Conservation (phyloP, 495 filamentous ascomycete species). For the Penicillium psychrofluorescens region DNA sequence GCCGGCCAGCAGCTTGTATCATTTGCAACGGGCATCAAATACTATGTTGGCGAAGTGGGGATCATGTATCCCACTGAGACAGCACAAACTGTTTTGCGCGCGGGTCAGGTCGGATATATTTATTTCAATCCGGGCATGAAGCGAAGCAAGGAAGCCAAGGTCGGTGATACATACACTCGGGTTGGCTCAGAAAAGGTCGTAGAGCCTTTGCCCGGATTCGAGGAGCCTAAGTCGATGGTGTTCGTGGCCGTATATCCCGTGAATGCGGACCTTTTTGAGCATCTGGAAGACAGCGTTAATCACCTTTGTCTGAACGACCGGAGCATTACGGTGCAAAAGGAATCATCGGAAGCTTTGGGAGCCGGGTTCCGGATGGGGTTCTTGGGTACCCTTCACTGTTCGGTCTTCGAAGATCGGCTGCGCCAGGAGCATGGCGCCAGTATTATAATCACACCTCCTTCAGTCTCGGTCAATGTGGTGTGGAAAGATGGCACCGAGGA, state of each 20-base stretch:
- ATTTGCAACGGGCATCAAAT: slow-evolving; percentile 79
- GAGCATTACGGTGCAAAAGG: slow-evolving; percentile 88
- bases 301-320: slow-evolving; percentile 92
- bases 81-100: slow-evolving; percentile 68
- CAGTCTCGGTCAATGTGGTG: slow-evolving; percentile 81
- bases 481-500: slow-evolving; percentile 66
- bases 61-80: slow-evolving; percentile 93
- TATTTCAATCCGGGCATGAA: slow-evolving; percentile 99
- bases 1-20: slow-evolving; percentile 78
- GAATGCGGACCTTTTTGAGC: slow-evolving; percentile 78
- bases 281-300: slow-evolving; percentile 89
- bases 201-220: slow-evolving; percentile 81
- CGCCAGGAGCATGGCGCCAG: slow-evolving; percentile 89
- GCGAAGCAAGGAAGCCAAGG: slow-evolving; percentile 84
- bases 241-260: slow-evolving; percentile 95
- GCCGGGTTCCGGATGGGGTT: slow-evolving; percentile 94
- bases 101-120: slow-evolving; percentile 92
- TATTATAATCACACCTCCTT: slow-evolving; percentile 95
- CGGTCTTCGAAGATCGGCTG: slow-evolving; percentile 95
- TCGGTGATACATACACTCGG: slow-evolving; percentile 91
- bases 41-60: slow-evolving; percentile 90
- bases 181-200: slow-evolving; percentile 72
- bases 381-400: slow-evolving; percentile 92
- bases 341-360: slow-evolving; percentile 85
- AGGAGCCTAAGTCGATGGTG: slow-evolving; percentile 97